These are phyloP conservation scores for Rubus parviflorus DNA, from an alignment of 306 rosid species.

Conservation along the genomic window DNA sequence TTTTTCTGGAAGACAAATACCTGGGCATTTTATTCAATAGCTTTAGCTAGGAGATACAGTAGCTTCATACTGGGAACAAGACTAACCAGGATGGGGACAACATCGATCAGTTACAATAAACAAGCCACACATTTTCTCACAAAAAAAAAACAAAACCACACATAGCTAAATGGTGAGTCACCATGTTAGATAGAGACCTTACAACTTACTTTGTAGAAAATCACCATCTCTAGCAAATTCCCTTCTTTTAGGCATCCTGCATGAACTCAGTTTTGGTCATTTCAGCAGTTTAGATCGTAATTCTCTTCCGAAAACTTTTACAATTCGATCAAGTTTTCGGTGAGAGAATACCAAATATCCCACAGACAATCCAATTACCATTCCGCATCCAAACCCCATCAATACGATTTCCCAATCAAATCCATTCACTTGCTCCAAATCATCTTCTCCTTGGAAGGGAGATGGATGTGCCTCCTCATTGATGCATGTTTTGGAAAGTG, in stretches of 20 bases:
- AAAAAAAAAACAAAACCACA: too few species aligned
- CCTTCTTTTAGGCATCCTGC: background rate
- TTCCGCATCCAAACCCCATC: background rate
- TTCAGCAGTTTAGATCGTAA: background rate
- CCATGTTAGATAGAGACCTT: too few species aligned
- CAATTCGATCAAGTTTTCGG: slow-evolving; percentile 3
- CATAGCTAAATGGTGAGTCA: too few species aligned
- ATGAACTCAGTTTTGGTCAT: background rate
- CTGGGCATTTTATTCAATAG: too few species aligned
- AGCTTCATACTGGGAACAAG: too few species aligned
- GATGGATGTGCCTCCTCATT: background rate
- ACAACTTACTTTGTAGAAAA: too few species aligned
- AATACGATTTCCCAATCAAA: slow-evolving; percentile 6
- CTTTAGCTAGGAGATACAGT: too few species aligned
- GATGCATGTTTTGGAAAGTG: background rate
- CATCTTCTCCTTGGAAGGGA: background rate
- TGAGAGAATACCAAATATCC: background rate
- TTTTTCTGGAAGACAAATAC: too few species aligned
- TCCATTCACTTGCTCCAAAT: background rate
- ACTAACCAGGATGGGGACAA: too few species aligned
- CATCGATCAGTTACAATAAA: too few species aligned
- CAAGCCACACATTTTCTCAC: too few species aligned
- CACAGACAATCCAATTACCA: background rate
- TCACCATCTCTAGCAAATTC: too few species aligned
- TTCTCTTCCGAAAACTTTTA: background rate